Evolutionary conservation across 148 eudicot species (phyloP).

Genomic region (Camellia japonica): DNA sequence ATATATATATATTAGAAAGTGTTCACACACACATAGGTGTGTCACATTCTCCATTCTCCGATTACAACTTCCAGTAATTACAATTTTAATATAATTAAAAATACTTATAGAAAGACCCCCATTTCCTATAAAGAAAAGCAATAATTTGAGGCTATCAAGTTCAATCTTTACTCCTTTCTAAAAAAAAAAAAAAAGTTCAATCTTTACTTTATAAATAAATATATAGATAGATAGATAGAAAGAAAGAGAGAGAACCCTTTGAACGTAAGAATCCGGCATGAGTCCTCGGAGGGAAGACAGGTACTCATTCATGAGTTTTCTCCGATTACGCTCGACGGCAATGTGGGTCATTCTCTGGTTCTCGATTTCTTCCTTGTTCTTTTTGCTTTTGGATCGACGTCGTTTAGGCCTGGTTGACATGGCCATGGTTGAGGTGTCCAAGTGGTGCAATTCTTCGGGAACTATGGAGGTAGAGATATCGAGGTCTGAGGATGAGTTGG

Average conservation of each 20-base stretch:
- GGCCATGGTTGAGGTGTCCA: not conserved
- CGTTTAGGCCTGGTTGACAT: conserved; percentile 30
- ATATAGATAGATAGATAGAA: not conserved
- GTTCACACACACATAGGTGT: too few relatives aligned
- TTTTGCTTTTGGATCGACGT: conserved; percentile 35
- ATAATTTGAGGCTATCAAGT: too few relatives aligned
- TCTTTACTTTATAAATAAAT: too few relatives aligned
- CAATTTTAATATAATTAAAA: too few relatives aligned
- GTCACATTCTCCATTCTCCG: too few relatives aligned
- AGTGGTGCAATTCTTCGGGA: not conserved
- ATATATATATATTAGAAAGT: too few relatives aligned
- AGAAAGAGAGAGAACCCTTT: conserved; percentile 37
- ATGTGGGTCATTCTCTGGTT: conserved; percentile 79
- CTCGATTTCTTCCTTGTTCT: conserved; percentile 61
- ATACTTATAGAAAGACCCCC: too few relatives aligned
- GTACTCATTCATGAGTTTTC: conserved; percentile 75
- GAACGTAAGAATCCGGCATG: conserved; percentile 67
- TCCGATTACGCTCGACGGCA: conserved; percentile 60
- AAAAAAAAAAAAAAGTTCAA: too few relatives aligned
- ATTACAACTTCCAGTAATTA: too few relatives aligned
- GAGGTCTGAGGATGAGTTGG: not conserved
- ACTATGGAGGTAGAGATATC: not conserved
- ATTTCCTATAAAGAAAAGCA: too few relatives aligned
- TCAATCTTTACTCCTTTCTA: too few relatives aligned
- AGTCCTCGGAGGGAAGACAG: conserved; percentile 41